Percentiles rank a stretch among this genome's conserved stretches.
These are phyloP conservation scores for Areca catechu DNA, from an alignment of 176 grass and related monocot genomes.

Conservation along the genomic window DNA sequence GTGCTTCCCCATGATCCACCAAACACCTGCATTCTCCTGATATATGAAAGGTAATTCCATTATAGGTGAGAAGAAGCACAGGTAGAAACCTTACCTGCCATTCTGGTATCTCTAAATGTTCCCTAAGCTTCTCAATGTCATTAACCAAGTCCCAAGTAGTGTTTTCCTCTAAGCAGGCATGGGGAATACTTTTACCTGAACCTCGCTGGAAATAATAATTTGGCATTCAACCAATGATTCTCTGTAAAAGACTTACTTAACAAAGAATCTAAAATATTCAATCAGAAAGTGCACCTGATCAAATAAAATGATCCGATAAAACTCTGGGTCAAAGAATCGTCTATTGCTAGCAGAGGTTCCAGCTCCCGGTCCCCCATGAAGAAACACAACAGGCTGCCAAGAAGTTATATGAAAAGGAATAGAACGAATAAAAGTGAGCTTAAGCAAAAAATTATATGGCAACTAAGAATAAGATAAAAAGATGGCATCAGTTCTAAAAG, in stretches of 20 bases:
- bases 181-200: slow-evolving; percentile 75
- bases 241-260: too few species aligned
- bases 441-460: background rate
- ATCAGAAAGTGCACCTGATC: slow-evolving; percentile 50
- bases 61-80: background rate
- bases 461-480: background rate
- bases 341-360: slow-evolving; percentile 71
- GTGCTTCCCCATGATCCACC: slow-evolving; percentile 98
- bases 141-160: slow-evolving; percentile 91
- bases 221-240: background rate
- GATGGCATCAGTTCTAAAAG: too few species aligned
- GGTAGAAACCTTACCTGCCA: slow-evolving; percentile 53
- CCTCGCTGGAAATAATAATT: slow-evolving; percentile 42
- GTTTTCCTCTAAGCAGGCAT: slow-evolving; percentile 84
- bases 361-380: slow-evolving; percentile 71
- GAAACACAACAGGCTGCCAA: slow-evolving; percentile 71
- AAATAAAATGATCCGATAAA: slow-evolving; percentile 75
- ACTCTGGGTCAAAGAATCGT: slow-evolving; percentile 67
- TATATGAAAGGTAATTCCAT: background rate
- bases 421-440: background rate
- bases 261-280: background rate
- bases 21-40: slow-evolving; percentile 52
- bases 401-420: slow-evolving; percentile 2
- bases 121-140: slow-evolving; percentile 87
- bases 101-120: slow-evolving; percentile 74